Percentiles rank a stretch among this genome's conserved stretches.
phyloP scores from a whole-genome alignment of 2,329 filamentous ascomycete genomes.

The Pseudopithomyces maydicus region DNA sequence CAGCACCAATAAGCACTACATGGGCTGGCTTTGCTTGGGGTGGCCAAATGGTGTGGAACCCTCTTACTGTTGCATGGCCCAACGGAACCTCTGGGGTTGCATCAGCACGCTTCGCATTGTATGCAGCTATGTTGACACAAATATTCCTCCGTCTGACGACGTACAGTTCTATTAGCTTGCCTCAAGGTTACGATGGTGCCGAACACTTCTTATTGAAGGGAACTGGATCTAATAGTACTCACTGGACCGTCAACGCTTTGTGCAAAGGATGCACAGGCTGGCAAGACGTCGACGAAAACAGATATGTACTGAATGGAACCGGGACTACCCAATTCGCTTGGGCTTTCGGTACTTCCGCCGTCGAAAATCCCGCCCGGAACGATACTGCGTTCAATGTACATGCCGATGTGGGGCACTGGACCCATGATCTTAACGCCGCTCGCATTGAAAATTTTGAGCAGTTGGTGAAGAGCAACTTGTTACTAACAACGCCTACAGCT shows the following conservation, averaged over 20 bases:
- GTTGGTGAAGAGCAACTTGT: conserved; percentile 35
- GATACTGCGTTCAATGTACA: conserved; percentile 41
- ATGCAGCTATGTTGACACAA: conserved; percentile 8
- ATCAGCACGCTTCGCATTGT: conserved; percentile 41
- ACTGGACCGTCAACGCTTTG: conserved; percentile 37
- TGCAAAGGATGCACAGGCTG: conserved; percentile 40
- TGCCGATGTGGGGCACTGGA: conserved; percentile 36
- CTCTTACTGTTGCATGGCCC: conserved; percentile 37
- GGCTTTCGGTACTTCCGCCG: conserved; percentile 33
- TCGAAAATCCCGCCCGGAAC: conserved; percentile 35
- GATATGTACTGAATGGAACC: conserved; percentile 29
- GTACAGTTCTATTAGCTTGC: conserved; percentile 31
- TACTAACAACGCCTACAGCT: conserved; percentile 30
- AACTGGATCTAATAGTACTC: conserved; percentile 36
- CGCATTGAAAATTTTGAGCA: conserved; percentile 37
- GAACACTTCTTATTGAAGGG: conserved; percentile 36
- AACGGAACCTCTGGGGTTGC: conserved; percentile 32
- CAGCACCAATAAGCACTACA: conserved; percentile 27
- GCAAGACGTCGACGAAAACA: conserved; percentile 33
- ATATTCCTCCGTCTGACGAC: conserved; percentile 19
- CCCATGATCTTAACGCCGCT: conserved; percentile 36
- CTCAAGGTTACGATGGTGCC: conserved; percentile 33
- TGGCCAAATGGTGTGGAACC: conserved; percentile 41
- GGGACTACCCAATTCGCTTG: conserved; percentile 38
- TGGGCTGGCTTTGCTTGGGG: conserved; percentile 42